Percentiles rank a stretch among this genome's conserved stretches.
phyloP scores from a whole-genome alignment of 2,329 filamentous ascomycete genomes.

The Monilinia vaccinii-corymbosi region DNA sequence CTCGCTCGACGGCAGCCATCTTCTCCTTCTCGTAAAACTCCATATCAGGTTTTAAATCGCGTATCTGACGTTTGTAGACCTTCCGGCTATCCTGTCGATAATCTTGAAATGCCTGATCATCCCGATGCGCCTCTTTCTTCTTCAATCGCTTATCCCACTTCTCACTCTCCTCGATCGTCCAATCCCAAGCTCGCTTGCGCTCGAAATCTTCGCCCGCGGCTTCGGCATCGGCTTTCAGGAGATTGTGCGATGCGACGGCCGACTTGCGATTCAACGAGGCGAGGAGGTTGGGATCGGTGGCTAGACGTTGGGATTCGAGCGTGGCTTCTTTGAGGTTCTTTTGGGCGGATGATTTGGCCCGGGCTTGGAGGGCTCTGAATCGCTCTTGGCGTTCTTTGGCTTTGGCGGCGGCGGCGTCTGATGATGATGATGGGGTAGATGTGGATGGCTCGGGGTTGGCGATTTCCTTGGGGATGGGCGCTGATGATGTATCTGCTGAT shows the following conservation, averaged over 20 bases:
- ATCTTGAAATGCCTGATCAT: constrained; percentile 85
- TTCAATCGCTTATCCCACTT: constrained; percentile 85
- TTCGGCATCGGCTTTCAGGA: constrained; percentile 84
- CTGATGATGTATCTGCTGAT: constrained; percentile 10
- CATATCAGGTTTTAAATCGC: constrained; percentile 65
- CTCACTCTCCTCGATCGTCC: constrained; percentile 91
- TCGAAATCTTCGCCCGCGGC: constrained; percentile 87
- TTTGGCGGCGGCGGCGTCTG: constrained; percentile 33
- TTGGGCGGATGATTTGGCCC: constrained; percentile 62
- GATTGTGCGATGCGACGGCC: constrained; percentile 82
- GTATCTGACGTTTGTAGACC: constrained; percentile 85
- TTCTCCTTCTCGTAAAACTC: constrained; percentile 85
- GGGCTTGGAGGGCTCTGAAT: constrained; percentile 80
- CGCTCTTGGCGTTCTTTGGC: constrained; percentile 63
- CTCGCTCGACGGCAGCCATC: constrained; percentile 72
- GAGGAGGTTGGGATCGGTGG: constrained; percentile 68
- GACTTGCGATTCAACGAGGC: constrained; percentile 74
- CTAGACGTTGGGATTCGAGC: constrained; percentile 69
- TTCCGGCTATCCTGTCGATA: constrained; percentile 83
- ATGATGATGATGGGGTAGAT: constrained; percentile 16
- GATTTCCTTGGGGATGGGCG: not conserved
- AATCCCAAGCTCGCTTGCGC: constrained; percentile 97
- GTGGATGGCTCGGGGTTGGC: not conserved
- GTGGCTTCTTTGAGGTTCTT: constrained; percentile 78
- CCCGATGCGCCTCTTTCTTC: constrained; percentile 72